Evolutionary conservation across 2,329 filamentous ascomycete species (phyloP), one percentile per base, ranked within the genome.

Genomic region (Berkeleyomyces rouxiae): DNA sequence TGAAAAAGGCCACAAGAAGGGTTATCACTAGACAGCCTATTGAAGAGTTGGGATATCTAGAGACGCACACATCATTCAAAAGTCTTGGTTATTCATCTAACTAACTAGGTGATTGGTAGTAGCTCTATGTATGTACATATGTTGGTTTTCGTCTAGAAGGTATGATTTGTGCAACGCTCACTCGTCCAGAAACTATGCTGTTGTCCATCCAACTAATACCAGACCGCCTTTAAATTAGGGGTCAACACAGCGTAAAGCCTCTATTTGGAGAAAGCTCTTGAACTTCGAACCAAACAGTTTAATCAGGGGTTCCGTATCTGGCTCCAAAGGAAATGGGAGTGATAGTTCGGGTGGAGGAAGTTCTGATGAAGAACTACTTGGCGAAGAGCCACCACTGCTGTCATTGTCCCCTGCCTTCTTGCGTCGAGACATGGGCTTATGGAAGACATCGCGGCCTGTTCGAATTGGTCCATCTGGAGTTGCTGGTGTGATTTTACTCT

Each of bases 361-460:
- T n/a, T 33, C 42, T 11, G 57, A 16, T n/a, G 47, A 39, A n/a
- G 33, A 33, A 7, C 42, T 51, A n/a, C 44, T 42, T 10, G 31
- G 40, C 7, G 63, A 63, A 6, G 43, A 47, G n/a, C 31, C 42
- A 7, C 43, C 23, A 31, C 39, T 43, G 7, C 16, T 37, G 23
- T 33, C 58, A 3, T 31, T 51, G 31, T 57, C 63, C 5, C 43
- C 36, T 46, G 46, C 51, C 16, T 49, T 40, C 47, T 58, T 61
- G 51, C 61, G 61, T 49, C 63, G 44, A 40, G 63, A 65, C 63
- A 65, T 65, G 9, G 63, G 60, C 58, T 65, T 65, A 9, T 60
- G 60, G 44, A 61, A 65, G 4, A 65, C 63, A 46, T 65, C 63
- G 23, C 63, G 63, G 6, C 63, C 63, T 33, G 36, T 59, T 36